A percentile compares a stretch with the other conserved stretches of the same genome.
These are phyloP conservation scores for Fusarium transvaalense DNA, from an alignment of 2,329 filamentous ascomycete genomes.

Conservation along the genomic window DNA sequence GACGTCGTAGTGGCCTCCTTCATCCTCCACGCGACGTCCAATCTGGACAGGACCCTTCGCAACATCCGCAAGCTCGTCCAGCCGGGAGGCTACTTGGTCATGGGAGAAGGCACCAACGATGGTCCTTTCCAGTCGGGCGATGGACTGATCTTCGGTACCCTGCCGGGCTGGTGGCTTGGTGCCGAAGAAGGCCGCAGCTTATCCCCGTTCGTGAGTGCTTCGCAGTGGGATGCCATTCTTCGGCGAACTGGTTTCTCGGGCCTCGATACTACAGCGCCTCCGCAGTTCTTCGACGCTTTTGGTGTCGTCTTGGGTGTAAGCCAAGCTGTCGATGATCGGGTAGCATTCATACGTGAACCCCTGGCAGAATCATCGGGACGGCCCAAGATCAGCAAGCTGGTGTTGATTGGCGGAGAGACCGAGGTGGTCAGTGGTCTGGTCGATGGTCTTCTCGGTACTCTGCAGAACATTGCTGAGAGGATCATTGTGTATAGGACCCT, in stretches of 20 bases:
- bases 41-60: not conserved
- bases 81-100: conserved; percentile 1
- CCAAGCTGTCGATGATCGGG: not conserved
- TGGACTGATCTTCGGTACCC: conserved; percentile 4
- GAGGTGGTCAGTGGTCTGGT: too few species aligned
- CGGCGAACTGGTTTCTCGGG: not conserved
- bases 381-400: too few species aligned
- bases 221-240: conserved; percentile 13
- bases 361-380: too few species aligned
- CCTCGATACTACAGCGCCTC: not conserved
- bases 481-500: too few species aligned
- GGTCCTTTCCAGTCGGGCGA: not conserved
- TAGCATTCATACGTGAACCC: too few species aligned
- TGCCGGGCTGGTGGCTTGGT: conserved; percentile 23
- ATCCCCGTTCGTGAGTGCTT: not conserved
- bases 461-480: too few species aligned
- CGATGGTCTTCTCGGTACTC: too few species aligned
- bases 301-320: not conserved
- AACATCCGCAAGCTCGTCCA: not conserved
- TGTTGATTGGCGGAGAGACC: too few species aligned
- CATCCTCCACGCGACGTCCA: not conserved
- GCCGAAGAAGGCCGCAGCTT: conserved; percentile 5
- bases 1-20: conserved; percentile 1
- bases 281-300: not conserved
- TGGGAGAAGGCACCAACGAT: conserved; percentile 1